Evolutionary conservation across 768 basidiomycete species (phyloP).

Genomic region (Cyathus striatus): DNA sequence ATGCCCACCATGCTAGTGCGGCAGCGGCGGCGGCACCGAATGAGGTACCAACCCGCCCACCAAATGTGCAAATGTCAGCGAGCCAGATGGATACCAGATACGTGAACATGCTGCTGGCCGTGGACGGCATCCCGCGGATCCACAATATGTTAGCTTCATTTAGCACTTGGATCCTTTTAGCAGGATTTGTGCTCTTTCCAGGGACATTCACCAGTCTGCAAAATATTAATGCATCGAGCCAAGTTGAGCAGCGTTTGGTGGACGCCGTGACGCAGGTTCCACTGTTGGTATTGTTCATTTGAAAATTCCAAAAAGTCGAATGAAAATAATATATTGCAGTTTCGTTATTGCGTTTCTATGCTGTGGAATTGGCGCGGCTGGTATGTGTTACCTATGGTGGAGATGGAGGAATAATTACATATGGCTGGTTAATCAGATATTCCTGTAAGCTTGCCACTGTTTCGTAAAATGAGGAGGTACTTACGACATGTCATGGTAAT

Average conservation of each 20-base stretch:
- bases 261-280: conserved; percentile 35
- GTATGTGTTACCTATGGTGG: conserved; percentile 60
- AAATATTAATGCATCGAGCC: conserved; percentile 18
- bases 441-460: conserved; percentile 34
- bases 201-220: conserved; percentile 53
- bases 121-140: conserved; percentile 47
- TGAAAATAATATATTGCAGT: conserved; percentile 19
- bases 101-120: conserved; percentile 56
- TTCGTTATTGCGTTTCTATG: conserved; percentile 53
- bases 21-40: not conserved
- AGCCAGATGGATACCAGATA: conserved; percentile 45
- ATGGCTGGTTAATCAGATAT: conserved; percentile 53
- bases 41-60: conserved; percentile 3
- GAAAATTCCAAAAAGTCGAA: not conserved
- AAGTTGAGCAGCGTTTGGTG: conserved; percentile 26
- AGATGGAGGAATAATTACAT: conserved; percentile 54
- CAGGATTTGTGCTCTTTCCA: conserved; percentile 59
- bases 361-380: conserved; percentile 44
- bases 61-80: not conserved
- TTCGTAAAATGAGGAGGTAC: no score
- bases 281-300: conserved; percentile 30
- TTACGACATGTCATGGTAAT: no score
- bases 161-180: conserved; percentile 60
- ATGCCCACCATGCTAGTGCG: not conserved
- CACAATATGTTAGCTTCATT: conserved; percentile 49